Conservation (phyloP, 805 yeast genomes). For the Candida incommunis region DNA sequence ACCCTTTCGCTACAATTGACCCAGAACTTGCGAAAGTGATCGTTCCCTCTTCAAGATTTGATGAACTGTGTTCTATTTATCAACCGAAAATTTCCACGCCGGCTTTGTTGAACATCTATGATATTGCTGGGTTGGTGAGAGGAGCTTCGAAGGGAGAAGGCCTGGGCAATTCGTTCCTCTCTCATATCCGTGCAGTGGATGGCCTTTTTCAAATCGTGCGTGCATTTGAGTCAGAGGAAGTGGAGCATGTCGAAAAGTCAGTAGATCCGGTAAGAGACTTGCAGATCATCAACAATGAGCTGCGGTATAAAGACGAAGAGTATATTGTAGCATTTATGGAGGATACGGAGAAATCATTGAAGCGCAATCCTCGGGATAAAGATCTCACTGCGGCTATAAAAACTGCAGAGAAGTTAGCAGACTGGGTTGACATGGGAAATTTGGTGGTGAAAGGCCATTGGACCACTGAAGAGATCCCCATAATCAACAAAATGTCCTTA, state of each 20-base stretch:
- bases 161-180: slow-evolving; percentile 57
- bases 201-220: slow-evolving; percentile 59
- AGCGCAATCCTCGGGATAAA: slow-evolving; percentile 19
- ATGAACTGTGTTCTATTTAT: slow-evolving; percentile 33
- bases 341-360: slow-evolving; percentile 28
- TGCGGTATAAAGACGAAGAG: slow-evolving; percentile 54
- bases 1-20: slow-evolving; percentile 66
- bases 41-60: slow-evolving; percentile 38
- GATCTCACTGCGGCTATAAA: neutral
- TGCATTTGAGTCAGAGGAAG: slow-evolving; percentile 48
- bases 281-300: slow-evolving; percentile 49
- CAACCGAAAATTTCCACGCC: slow-evolving; percentile 37
- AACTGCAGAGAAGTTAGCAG: slow-evolving; percentile 14
- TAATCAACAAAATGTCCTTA: slow-evolving; percentile 57
- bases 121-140: slow-evolving; percentile 57
- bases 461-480: slow-evolving; percentile 48
- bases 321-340: slow-evolving; percentile 45
- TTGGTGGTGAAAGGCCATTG: slow-evolving; percentile 48
- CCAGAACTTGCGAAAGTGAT: slow-evolving; percentile 50
- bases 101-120: slow-evolving; percentile 43
- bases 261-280: slow-evolving; percentile 55
- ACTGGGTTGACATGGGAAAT: slow-evolving; percentile 46
- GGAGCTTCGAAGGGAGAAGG: slow-evolving; percentile 58
- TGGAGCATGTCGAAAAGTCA: slow-evolving; percentile 49
- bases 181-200: slow-evolving; percentile 57